These are phyloP conservation scores for Clitopilus hobsonii DNA, from an alignment of 768 basidiomycete species.

Conservation along the genomic window DNA sequence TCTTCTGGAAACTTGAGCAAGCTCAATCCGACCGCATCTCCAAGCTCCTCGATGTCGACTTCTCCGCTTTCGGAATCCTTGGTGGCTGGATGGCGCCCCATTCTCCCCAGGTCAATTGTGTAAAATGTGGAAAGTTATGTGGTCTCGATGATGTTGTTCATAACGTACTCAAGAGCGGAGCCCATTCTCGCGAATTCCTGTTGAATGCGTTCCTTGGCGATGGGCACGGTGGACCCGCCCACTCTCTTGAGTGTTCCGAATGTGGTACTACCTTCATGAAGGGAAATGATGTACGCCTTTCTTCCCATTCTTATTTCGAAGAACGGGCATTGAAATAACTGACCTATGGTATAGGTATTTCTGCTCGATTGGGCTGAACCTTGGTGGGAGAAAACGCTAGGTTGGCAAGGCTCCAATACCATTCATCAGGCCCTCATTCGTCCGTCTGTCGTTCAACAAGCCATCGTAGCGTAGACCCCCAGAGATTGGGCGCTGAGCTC, in stretches of 20 bases:
- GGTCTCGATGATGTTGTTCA: background rate
- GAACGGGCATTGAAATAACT: too few species aligned
- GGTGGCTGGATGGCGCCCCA: background rate
- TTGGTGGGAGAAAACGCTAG: too few species aligned
- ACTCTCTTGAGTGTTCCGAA: background rate
- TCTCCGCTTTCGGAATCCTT: background rate
- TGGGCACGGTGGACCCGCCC: background rate
- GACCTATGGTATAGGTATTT: too few species aligned
- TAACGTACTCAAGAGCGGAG: background rate
- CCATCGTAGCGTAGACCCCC: too few species aligned
- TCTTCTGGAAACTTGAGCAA: background rate
- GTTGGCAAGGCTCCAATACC: too few species aligned
- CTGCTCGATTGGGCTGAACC: too few species aligned
- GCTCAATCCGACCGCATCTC: background rate
- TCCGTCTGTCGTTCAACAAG: too few species aligned
- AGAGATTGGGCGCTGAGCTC: too few species aligned
- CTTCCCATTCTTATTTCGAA: too few species aligned
- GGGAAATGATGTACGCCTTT: too few species aligned
- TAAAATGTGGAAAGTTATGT: background rate
- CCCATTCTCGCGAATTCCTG: background rate
- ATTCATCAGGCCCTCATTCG: too few species aligned
- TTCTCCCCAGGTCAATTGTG: background rate
- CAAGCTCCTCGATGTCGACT: background rate
- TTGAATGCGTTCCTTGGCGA: background rate
- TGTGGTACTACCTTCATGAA: background rate